These are phyloP conservation scores for Cryptococcus depauperatus DNA, from an alignment of 1,284 basidiomycete species.

Conservation along the genomic window DNA sequence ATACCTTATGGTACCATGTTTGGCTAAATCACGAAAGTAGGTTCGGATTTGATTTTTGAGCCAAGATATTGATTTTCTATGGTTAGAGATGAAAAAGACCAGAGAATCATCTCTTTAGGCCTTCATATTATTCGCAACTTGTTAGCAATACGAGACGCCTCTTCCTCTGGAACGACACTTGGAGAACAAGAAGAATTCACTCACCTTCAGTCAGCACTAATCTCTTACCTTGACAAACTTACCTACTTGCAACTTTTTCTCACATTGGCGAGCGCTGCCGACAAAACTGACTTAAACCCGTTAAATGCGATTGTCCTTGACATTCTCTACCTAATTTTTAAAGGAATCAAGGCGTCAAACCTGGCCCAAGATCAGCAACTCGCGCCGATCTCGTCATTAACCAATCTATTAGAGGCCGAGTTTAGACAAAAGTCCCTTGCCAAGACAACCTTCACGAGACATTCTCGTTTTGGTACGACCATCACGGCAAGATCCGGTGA, in stretches of 20 bases:
- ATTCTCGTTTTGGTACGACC: constrained; percentile 89
- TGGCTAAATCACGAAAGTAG: constrained; percentile 41
- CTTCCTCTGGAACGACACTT: constrained; percentile 58
- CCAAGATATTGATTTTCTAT: neutral
- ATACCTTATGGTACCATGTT: constrained; percentile 38
- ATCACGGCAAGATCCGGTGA: constrained; percentile 63
- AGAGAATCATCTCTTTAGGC: constrained; percentile 77
- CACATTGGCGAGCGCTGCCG: constrained; percentile 69
- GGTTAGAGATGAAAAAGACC: constrained; percentile 60
- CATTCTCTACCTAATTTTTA: constrained; percentile 77
- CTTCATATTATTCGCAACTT: constrained; percentile 84
- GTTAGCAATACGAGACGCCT: constrained; percentile 75
- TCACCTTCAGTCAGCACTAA: constrained; percentile 61
- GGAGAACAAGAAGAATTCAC: constrained; percentile 68
- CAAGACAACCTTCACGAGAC: constrained; percentile 55
- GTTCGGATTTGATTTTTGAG: neutral
- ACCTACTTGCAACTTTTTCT: constrained; percentile 69
- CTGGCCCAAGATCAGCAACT: constrained; percentile 59
- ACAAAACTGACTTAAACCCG: constrained; percentile 64
- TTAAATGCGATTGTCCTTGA: constrained; percentile 85
- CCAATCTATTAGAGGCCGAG: constrained; percentile 64
- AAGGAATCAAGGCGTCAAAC: constrained; percentile 60
- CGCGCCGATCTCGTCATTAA: constrained; percentile 57
- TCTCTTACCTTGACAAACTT: constrained; percentile 62
- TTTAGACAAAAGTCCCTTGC: constrained; percentile 54